Conservation (phyloP, 1,284 basidiomycete species). For the Neotropicomus parvogracilis region DNA sequence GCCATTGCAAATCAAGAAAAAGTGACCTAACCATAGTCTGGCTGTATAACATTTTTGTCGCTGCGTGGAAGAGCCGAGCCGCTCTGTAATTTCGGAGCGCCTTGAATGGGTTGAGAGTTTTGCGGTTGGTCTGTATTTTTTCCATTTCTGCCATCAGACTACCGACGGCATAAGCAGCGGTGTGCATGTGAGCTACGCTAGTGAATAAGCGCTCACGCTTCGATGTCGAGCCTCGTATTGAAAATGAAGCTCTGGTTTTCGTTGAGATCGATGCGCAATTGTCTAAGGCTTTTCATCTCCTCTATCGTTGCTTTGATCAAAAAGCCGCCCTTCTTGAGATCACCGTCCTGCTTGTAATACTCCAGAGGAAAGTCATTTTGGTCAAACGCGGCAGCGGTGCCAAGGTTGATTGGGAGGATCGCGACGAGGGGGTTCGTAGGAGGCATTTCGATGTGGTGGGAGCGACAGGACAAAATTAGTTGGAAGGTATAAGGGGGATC, state of each 20-base stretch:
- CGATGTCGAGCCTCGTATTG: slow-evolving; percentile 1
- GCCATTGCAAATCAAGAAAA: not conserved
- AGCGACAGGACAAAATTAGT: not conserved
- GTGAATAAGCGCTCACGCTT: slow-evolving; percentile 6
- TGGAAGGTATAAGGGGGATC: slow-evolving; percentile 1
- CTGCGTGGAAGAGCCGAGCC: slow-evolving; percentile 8
- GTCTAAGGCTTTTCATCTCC: slow-evolving; percentile 6
- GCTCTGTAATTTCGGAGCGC: not conserved
- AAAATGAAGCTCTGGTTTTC: slow-evolving; percentile 1
- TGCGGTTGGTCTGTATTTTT: slow-evolving; percentile 1
- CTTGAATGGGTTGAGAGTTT: slow-evolving; percentile 15
- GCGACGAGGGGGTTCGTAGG: not conserved
- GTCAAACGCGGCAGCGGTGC: slow-evolving; percentile 2
- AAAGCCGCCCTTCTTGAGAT: slow-evolving; percentile 14
- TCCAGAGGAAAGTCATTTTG: slow-evolving; percentile 9
- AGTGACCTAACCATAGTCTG: slow-evolving; percentile 3
- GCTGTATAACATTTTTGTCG: not conserved
- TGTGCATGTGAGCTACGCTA: not conserved
- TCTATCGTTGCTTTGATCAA: slow-evolving; percentile 14
- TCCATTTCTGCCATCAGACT: not conserved
- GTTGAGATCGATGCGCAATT: slow-evolving; percentile 5
- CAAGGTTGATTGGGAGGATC: slow-evolving; percentile 14
- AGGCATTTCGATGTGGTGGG: not conserved
- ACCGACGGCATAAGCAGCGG: not conserved
- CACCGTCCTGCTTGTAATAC: not conserved